Conservation (phyloP, 1,284 basidiomycete genomes). For the Melanopsichium pennsylvanicum region DNA sequence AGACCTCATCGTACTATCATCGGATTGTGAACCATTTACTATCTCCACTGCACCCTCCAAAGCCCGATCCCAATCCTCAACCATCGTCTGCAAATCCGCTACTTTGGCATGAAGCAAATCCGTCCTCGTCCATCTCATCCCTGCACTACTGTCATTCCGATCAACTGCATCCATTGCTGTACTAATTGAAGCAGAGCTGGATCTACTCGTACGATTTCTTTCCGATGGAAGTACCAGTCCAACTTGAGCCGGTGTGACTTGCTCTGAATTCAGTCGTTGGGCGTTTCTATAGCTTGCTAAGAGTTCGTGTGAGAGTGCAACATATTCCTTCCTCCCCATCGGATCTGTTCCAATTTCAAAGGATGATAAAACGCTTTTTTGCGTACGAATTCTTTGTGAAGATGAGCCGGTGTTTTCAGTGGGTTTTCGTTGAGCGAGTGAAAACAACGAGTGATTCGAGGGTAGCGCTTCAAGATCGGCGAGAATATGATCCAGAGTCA, state of each 20-base stretch:
- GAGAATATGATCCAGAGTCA: conserved; percentile 28
- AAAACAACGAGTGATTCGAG: neutral
- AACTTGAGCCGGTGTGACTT: conserved; percentile 16
- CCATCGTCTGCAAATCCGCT: conserved; percentile 22
- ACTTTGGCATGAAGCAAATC: conserved; percentile 39
- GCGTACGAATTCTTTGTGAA: too few relatives aligned
- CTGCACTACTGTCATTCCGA: neutral
- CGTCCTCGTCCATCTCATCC: conserved; percentile 7
- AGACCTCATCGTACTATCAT: neutral
- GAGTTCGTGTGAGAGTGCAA: conserved; percentile 19
- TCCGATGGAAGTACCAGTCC: conserved; percentile 28
- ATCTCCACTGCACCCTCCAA: conserved; percentile 5
- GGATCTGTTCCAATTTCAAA: conserved; percentile 6
- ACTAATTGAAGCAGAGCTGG: too few relatives aligned
- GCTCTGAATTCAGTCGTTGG: conserved; percentile 23
- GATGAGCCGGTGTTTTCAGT: too few relatives aligned
- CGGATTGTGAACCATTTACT: neutral
- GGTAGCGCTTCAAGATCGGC: conserved; percentile 14
- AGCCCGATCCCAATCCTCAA: conserved; percentile 24
- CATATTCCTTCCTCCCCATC: conserved; percentile 5
- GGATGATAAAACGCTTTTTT: too few relatives aligned
- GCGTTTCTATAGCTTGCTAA: conserved; percentile 9
- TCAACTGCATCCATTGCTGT: too few relatives aligned
- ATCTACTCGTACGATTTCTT: neutral
- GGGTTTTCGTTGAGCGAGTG: too few relatives aligned